Evolutionary conservation across 768 basidiomycete genomes (phyloP), one percentile per base, ranked within the genome.

Genomic region (Dictyophora rubrovolvata): DNA sequence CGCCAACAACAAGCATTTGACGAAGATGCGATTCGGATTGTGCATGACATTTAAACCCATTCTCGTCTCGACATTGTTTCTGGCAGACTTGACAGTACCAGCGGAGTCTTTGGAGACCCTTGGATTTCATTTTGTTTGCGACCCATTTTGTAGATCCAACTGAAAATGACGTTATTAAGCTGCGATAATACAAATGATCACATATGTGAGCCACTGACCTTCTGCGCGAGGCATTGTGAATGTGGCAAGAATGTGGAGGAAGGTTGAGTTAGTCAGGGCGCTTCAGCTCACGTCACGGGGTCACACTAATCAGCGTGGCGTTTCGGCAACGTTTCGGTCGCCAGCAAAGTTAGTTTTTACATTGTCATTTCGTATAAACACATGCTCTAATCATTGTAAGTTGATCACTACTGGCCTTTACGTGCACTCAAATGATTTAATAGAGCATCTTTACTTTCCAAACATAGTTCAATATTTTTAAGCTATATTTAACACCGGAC

Each of bases 21-120:
- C 96, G 83, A 36, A 98, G 75, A 73, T 99, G 96, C 0, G 86
- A 79, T 71, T 95, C 93, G 33, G 89, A 90, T 56, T 82, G 80
- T 16, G 85, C 81, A 70, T 97, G 93, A 70, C 92, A 94, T 73
- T 96, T 96, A 82, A 98, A 99, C 17, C 94, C 96, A 72, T 99
- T 99, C 76, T 98, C 96, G 72, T 98, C 90, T 69, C 94, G 79
- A 71, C 95, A 98, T 72, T 98, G 95, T 70, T 99, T 99, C 79
- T 97, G 76, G 81, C 96, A 98, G 64, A 98, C 91, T 78, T 99
- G 95, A 68, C 95, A 98, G 74, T 90, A 99, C 95, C 94, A 98
- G 62, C 94, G 82, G 63, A 98, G 82, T 67, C 93, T 84, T 72
- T 96, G 95, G 53, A 95, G 77, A 65, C 93, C 95, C 69, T 97